Conservation (phyloP, 768 basidiomycete genomes). For the Hydnum rufescens region DNA sequence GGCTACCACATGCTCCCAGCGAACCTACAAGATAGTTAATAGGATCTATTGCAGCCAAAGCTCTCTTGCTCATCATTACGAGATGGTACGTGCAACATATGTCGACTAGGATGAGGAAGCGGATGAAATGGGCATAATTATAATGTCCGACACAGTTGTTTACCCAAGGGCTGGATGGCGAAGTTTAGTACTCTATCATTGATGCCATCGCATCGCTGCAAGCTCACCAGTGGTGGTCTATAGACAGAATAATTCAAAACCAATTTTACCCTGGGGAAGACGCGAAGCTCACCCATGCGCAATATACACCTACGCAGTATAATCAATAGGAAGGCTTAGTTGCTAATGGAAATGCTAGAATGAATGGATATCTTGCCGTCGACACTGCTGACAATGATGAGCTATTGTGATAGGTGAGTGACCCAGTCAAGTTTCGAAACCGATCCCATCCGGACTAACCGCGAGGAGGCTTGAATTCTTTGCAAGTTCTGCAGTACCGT, state of each 20-base stretch:
- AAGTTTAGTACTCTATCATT: background rate
- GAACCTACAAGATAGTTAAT: constrained; percentile 4
- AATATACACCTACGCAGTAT: constrained; percentile 43
- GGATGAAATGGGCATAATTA: constrained; percentile 60
- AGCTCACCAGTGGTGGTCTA: constrained; percentile 57
- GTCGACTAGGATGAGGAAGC: constrained; percentile 86
- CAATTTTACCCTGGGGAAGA: background rate
- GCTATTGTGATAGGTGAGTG: constrained; percentile 19
- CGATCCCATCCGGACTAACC: constrained; percentile 12
- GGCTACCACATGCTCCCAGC: background rate
- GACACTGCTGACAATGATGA: constrained; percentile 85
- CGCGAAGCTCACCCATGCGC: constrained; percentile 51
- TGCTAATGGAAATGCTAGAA: background rate
- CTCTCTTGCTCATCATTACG: constrained; percentile 54
- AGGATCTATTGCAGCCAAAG: constrained; percentile 26
- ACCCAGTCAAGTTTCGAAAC: no score
- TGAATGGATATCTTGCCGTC: constrained; percentile 30
- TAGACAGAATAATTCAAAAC: background rate
- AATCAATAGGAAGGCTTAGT: background rate
- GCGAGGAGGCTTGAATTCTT: constrained; percentile 67
- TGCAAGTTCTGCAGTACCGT: constrained; percentile 73
- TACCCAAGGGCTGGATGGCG: constrained; percentile 46
- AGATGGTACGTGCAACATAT: constrained; percentile 75
- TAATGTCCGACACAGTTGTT: constrained; percentile 87
- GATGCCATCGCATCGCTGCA: no score